A percentile compares a stretch with the other conserved stretches of the same genome.
Conservation (phyloP, 345 rosid species). For the Gossypium ekmanianum region DNA sequence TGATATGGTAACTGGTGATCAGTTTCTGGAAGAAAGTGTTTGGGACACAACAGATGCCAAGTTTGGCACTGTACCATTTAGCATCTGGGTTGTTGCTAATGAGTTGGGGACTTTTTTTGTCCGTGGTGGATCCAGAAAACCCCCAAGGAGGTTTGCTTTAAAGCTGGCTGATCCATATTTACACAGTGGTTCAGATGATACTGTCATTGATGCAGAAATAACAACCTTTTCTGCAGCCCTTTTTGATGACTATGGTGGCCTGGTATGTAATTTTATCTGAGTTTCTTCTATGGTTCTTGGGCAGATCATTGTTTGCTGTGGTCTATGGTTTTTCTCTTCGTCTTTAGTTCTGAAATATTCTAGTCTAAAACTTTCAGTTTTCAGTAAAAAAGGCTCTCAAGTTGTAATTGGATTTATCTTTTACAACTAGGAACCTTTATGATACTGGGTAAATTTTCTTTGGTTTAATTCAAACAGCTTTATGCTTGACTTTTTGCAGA, state of each 20-base stretch:
- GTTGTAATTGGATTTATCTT: not conserved
- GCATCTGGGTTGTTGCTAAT: slow-evolving; percentile 78
- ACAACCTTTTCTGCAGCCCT: slow-evolving; percentile 82
- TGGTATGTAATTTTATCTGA: slow-evolving; percentile 53
- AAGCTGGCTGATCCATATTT: slow-evolving; percentile 68
- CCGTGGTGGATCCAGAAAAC: slow-evolving; percentile 76
- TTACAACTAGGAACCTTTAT: not conserved
- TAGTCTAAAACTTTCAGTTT: not conserved
- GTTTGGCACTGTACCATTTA: slow-evolving; percentile 60
- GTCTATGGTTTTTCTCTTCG: not conserved
- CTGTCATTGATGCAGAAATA: slow-evolving; percentile 65
- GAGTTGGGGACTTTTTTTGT: slow-evolving; percentile 79
- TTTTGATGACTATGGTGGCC: slow-evolving; percentile 94
- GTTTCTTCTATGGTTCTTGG: not conserved
- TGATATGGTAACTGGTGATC: slow-evolving; percentile 83
- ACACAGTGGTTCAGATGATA: slow-evolving; percentile 66
- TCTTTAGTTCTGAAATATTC: not conserved
- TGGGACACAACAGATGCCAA: slow-evolving; percentile 83
- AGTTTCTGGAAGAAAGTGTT: slow-evolving; percentile 77
- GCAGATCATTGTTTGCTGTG: not conserved
- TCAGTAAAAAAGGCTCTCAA: not conserved
- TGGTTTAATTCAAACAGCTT: slow-evolving; percentile 4
- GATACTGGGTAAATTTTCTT: not conserved
- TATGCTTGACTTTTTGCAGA: slow-evolving; percentile 45
- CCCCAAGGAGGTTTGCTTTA: slow-evolving; percentile 90